Conservation (phyloP, 176 grass and related monocot species). For the Lolium rigidum region DNA sequence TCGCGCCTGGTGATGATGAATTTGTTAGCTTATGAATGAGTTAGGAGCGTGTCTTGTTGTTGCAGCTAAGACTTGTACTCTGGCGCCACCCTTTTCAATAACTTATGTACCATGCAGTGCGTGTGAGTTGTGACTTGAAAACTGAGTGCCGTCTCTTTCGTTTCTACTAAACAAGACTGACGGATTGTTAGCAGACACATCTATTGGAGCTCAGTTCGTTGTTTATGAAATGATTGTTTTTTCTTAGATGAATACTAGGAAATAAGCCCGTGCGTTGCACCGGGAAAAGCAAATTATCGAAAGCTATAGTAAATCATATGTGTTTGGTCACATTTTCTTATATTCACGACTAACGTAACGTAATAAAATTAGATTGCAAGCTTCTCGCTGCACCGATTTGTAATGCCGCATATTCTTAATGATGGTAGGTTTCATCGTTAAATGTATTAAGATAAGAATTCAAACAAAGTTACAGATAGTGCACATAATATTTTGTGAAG, state of each 20-base stretch:
- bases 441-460: no score
- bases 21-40: slow-evolving; percentile 23
- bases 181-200: background rate
- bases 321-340: no score
- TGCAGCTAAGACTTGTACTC: slow-evolving; percentile 33
- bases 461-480: no score
- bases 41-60: slow-evolving; percentile 33
- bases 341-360: no score
- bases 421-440: no score
- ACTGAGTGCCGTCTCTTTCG: background rate
- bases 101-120: slow-evolving; percentile 14
- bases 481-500: no score
- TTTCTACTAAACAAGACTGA: background rate
- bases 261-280: no score
- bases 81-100: background rate
- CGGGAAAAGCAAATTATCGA: no score
- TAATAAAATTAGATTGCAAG: no score
- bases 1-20: background rate
- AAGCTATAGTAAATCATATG: no score
- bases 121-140: slow-evolving; percentile 30
- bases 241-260: background rate
- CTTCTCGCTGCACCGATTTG: no score
- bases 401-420: no score
- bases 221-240: background rate
- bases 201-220: background rate